Evolutionary conservation across 2,329 filamentous ascomycete genomes (phyloP).

Genomic region (Shiraia sp.): DNA sequence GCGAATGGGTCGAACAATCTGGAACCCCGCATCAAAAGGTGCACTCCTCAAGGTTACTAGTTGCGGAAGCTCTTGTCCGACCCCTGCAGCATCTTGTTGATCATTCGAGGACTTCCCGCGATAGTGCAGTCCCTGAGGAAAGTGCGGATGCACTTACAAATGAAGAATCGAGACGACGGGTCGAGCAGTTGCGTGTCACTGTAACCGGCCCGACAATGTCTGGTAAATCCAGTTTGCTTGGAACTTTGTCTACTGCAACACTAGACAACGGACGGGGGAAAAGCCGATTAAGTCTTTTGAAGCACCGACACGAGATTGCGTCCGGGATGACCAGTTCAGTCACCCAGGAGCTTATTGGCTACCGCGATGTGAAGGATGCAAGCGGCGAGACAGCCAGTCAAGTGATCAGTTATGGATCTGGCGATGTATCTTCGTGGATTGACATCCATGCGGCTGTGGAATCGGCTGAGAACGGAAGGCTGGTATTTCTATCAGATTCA

Average conservation of each 20-base stretch:
- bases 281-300: conserved; percentile 83
- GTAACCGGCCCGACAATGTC: conserved; percentile 87
- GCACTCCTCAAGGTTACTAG: conserved; percentile 66
- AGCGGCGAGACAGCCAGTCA: conserved; percentile 28
- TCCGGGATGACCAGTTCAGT: conserved; percentile 94
- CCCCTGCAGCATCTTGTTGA: conserved; percentile 53
- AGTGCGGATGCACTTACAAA: neutral
- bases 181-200: conserved; percentile 78
- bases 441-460: conserved; percentile 85
- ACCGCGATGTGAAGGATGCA: conserved; percentile 49
- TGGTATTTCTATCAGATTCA: conserved; percentile 90
- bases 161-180: conserved; percentile 9
- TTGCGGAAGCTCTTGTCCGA: conserved; percentile 86
- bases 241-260: conserved; percentile 83
- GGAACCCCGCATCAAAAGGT: conserved; percentile 25
- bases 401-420: conserved; percentile 82
- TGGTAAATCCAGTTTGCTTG: conserved; percentile 89
- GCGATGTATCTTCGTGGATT: conserved; percentile 88
- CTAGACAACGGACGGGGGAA: conserved; percentile 92
- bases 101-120: conserved; percentile 13
- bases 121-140: conserved; percentile 3
- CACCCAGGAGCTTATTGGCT: conserved; percentile 90
- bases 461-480: conserved; percentile 68
- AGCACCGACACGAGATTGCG: conserved; percentile 89
- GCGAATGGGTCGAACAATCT: conserved; percentile 68